These are phyloP conservation scores for Fusarium odoratissimum DNA, from an alignment of 2,329 filamentous ascomycete genomes.

Conservation along the genomic window DNA sequence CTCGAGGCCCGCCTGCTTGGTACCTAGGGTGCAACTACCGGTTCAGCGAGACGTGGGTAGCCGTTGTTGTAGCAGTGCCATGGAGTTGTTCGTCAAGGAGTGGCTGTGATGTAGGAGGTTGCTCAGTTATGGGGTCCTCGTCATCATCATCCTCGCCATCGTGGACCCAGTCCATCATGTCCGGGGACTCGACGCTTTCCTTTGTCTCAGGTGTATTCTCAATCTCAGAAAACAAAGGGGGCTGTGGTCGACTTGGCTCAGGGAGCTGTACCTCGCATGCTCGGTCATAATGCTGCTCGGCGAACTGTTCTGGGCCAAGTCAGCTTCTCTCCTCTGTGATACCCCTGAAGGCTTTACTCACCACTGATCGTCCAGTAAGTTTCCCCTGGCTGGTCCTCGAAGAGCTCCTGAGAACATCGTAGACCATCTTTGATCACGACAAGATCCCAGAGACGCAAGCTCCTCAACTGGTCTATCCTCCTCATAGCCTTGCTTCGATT, in stretches of 20 bases:
- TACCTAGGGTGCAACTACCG: background rate
- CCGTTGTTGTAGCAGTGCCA: background rate
- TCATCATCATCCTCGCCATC: background rate
- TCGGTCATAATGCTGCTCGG: background rate
- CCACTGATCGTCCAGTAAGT: constrained; percentile 24
- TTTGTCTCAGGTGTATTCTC: background rate
- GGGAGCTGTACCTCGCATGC: background rate
- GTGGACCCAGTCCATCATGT: background rate
- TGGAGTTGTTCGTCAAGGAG: background rate
- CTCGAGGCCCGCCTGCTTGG: background rate
- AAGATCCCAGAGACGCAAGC: constrained; percentile 38
- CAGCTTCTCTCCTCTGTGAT: background rate
- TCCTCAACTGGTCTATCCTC: constrained; percentile 30
- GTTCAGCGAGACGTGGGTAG: background rate
- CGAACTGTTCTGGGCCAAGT: constrained; percentile 13
- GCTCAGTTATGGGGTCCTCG: background rate
- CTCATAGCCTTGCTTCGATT: background rate
- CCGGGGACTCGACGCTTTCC: background rate
- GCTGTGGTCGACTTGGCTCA: background rate
- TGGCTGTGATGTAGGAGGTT: background rate
- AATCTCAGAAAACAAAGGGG: constrained; percentile 13
- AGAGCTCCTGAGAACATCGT: constrained; percentile 23
- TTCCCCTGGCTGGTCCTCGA: constrained; percentile 15
- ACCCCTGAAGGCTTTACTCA: background rate
- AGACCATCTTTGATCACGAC: constrained; percentile 37